Evolutionary conservation across 345 rosid species (phyloP).

Genomic region (Salix caprea): DNA sequence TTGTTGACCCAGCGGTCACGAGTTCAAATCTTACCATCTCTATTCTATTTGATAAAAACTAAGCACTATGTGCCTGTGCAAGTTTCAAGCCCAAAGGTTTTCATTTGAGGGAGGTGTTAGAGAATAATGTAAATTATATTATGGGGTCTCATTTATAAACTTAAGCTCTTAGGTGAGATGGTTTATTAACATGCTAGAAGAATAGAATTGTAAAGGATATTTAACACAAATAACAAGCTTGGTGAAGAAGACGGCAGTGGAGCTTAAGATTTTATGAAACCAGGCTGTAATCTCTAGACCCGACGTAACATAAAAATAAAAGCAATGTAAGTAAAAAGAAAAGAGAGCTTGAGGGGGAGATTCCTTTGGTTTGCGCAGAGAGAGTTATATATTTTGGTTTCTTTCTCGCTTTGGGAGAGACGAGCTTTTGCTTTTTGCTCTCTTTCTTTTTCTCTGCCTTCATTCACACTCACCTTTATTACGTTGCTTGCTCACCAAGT

Average conservation of each 20-base stretch:
- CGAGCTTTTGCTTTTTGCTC: background rate
- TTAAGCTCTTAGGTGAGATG: no score
- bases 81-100: no score
- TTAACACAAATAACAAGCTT: background rate
- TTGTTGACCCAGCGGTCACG: no score
- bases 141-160: no score
- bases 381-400: constrained; percentile 17
- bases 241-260: constrained; percentile 29
- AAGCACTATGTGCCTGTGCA: no score
- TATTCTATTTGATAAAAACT: no score
- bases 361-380: constrained; percentile 23
- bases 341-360: constrained; percentile 12
- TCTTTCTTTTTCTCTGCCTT: constrained; percentile 19
- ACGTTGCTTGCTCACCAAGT: constrained; percentile 22
- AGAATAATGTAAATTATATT: no score
- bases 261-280: background rate
- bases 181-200: background rate
- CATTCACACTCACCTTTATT: constrained; percentile 16
- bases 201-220: background rate
- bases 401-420: constrained; percentile 16
- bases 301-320: constrained; percentile 1
- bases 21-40: no score
- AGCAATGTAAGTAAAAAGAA: constrained; percentile 8
- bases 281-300: constrained; percentile 22
- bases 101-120: no score